These are phyloP conservation scores for Dactylonectria estremocensis DNA, from an alignment of 2,329 filamentous ascomycete genomes.

Conservation along the genomic window DNA sequence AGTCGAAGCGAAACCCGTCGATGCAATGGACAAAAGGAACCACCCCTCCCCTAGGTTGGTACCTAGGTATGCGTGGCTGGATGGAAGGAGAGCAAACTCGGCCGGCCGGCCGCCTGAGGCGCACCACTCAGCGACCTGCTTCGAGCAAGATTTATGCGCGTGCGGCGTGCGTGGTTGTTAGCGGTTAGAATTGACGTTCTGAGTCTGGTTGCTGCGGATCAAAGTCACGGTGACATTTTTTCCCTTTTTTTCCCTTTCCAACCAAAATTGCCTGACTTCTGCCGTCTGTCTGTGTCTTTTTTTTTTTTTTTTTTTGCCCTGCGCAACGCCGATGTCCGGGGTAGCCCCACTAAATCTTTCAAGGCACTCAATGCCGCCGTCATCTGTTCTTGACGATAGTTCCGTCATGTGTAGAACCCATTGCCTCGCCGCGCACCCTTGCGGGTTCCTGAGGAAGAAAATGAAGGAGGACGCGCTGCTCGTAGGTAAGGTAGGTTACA, in stretches of 20 bases:
- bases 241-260: slow-evolving; percentile 12
- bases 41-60: slow-evolving; percentile 1
- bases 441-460: not conserved
- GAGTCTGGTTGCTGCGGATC: slow-evolving; percentile 2
- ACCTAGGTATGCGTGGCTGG: slow-evolving; percentile 4
- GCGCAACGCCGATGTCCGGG: slow-evolving; percentile 48
- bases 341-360: slow-evolving; percentile 44
- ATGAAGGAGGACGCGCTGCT: not conserved
- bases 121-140: slow-evolving; percentile 42
- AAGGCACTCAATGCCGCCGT: not conserved
- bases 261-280: too few species aligned
- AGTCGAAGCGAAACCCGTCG: slow-evolving; percentile 14
- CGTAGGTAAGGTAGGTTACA: not conserved
- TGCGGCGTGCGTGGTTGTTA: too few species aligned
- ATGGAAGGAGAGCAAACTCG: slow-evolving; percentile 8
- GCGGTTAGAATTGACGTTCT: slow-evolving; percentile 27
- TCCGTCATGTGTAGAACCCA: too few species aligned
- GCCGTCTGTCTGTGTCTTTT: slow-evolving; percentile 8
- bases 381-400: slow-evolving; percentile 3
- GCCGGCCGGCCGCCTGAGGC: slow-evolving; percentile 42
- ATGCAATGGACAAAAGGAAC: slow-evolving; percentile 44
- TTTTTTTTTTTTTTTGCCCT: slow-evolving; percentile 16
- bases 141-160: not conserved
- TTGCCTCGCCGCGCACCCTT: not conserved
- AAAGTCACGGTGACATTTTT: not conserved